Conservation (phyloP, 179 eudicot species). For the Nepenthes alata region DNA sequence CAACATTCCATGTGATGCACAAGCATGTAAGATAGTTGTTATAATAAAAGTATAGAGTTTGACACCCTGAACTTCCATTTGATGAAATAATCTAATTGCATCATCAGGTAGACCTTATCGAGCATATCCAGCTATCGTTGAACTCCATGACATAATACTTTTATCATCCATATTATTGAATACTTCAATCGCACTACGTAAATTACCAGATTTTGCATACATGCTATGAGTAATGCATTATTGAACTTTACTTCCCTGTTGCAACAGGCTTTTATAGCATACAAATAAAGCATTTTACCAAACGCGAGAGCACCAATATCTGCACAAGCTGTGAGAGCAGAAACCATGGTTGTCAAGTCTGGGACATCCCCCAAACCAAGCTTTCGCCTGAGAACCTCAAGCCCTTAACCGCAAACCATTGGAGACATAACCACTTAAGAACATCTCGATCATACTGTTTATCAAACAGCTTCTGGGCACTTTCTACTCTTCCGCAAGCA, state of each 20-base stretch:
- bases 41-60: constrained; percentile 49
- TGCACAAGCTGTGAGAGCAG: constrained; percentile 25
- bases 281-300: constrained; percentile 11
- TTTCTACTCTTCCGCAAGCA: constrained; percentile 34
- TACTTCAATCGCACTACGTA: constrained; percentile 22
- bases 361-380: constrained; percentile 23
- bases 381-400: constrained; percentile 44
- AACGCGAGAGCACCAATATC: constrained; percentile 17
- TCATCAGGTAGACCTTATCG: constrained; percentile 26
- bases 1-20: constrained; percentile 48
- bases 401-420: constrained; percentile 45
- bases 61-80: constrained; percentile 38
- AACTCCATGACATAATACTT: constrained; percentile 33
- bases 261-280: constrained; percentile 24
- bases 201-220: constrained; percentile 23
- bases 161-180: constrained; percentile 21
- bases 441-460: constrained; percentile 23
- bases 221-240: constrained; percentile 21
- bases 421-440: constrained; percentile 43
- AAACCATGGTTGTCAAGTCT: constrained; percentile 25
- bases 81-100: constrained; percentile 25
- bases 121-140: constrained; percentile 34
- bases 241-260: constrained; percentile 25
- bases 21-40: constrained; percentile 55
- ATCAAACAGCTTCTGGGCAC: constrained; percentile 29